phyloP scores from a whole-genome alignment of 192 early-diverging fungal species.

The Allomyces arbusculus region DNA sequence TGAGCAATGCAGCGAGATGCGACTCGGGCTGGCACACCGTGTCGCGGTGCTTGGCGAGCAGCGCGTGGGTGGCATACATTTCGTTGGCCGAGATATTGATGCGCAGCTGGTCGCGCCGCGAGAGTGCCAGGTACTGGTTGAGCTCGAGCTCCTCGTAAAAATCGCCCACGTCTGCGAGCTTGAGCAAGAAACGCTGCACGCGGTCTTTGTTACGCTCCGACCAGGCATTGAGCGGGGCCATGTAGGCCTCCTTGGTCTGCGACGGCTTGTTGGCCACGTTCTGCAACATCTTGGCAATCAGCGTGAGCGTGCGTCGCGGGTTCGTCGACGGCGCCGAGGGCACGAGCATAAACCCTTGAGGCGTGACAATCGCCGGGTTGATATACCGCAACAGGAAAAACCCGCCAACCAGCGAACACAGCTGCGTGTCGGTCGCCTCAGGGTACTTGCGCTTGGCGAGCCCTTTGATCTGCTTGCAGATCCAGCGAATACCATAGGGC shows the following conservation, averaged over 20 bases:
- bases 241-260: conserved; percentile 77
- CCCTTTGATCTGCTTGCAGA: conserved; percentile 90
- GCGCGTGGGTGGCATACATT: conserved; percentile 75
- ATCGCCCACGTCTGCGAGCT: conserved; percentile 82
- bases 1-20: conserved; percentile 55
- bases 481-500: conserved; percentile 94
- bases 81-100: conserved; percentile 82
- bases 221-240: conserved; percentile 75
- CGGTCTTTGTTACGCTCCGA: conserved; percentile 67
- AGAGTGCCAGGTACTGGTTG: conserved; percentile 38
- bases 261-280: conserved; percentile 86
- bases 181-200: conserved; percentile 72
- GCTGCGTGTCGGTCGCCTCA: conserved; percentile 63
- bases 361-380: conserved; percentile 94
- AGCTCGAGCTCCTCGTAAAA: too few species aligned
- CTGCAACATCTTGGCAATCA: conserved; percentile 87
- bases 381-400: conserved; percentile 93
- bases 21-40: conserved; percentile 53
- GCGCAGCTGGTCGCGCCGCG: conserved; percentile 65
- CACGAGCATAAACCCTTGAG: conserved; percentile 82
- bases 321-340: conserved; percentile 56
- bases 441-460: conserved; percentile 86
- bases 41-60: conserved; percentile 65
- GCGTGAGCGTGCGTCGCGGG: conserved; percentile 69
- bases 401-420: conserved; percentile 87